phyloP scores from a whole-genome alignment of 305 asterid genomes.

The Fraxinus nigra region DNA sequence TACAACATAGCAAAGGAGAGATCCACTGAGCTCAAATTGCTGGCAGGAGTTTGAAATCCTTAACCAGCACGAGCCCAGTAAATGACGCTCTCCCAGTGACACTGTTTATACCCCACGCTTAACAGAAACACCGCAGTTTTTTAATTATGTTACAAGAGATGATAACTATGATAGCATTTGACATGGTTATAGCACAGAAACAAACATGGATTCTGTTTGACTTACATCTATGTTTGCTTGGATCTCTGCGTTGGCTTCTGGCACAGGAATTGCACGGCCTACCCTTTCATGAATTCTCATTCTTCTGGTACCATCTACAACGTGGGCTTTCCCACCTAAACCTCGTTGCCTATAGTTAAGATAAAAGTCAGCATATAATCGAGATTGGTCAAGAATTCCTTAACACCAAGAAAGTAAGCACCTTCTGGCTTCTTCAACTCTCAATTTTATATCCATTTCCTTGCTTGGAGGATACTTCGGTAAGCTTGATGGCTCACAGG shows the following conservation, averaged over 20 bases:
- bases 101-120: not conserved
- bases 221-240: conserved; percentile 82
- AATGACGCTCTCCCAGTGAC: not conserved
- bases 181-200: not conserved
- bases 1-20: not conserved
- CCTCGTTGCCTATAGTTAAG: conserved; percentile 61
- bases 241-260: conserved; percentile 98
- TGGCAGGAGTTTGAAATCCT: not conserved
- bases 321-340: conserved; percentile 44
- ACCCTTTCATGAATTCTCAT: conserved; percentile 58
- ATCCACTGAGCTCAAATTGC: not conserved
- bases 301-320: conserved; percentile 58
- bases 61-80: not conserved
- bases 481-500: conserved; percentile 76
- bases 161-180: not conserved
- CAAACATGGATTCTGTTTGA: conserved; percentile 9
- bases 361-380: conserved; percentile 24
- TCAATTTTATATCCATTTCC: conserved; percentile 78
- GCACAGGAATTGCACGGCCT: conserved; percentile 86
- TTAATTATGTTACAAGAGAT: not conserved
- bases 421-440: conserved; percentile 85
- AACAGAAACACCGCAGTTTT: not conserved
- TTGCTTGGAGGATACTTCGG: conserved; percentile 94
- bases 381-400: conserved; percentile 9
- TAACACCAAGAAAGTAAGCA: conserved; percentile 28